Base-by-base conservation (phyloP, 148 eudicot genomes). In the Silene latifolia region DNA sequence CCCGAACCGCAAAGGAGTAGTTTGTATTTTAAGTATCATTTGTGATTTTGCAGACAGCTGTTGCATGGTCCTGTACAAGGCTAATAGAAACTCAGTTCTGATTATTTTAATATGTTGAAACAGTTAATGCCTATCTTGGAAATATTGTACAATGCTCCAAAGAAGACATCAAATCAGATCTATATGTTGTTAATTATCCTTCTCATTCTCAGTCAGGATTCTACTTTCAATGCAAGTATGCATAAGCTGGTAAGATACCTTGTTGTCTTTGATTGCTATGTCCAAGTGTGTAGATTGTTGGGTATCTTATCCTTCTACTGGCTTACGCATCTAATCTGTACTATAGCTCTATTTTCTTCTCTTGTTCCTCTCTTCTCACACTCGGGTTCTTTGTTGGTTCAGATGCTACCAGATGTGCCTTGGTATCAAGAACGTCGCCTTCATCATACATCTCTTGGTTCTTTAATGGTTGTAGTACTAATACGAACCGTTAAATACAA, bases 41-140 rank as follows among this genome's bases (percentile, higher is more conserved):
- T 63, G 58, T 72, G 25, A 51, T 25, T 4, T 53, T 11, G 53
- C 75, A 66, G 25, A 47, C 74, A n/a, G n/a, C 1, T 8, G 32
- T 18, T 64, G 58, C 71, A 12, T 72, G 46, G 39, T 20, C 7
- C 20, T 51, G 17, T 51, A 51, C 56, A 51, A 51, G 56, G 2
- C 56, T 15, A 51, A 12, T 71, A 25, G 0, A 58, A 68, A 19
- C 63, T 32, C n/a, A 66, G 32, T 3, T 39, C 19, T 62, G 18
- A 23, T 62, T 71, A 8, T 10, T 75, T 46, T 66, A 23, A 65
- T 58, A 17, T 76, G 77, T 69, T 67, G 74, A 53, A 51, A 61
- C 90, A 94, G 98, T 76, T 94, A 80, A 89, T 94, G 96, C 97
- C 98, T 60, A 79, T 94, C 81, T 79, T 94, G 89, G 97, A 92